Evolutionary conservation across 2,329 filamentous ascomycete species (phyloP), one percentile per base, ranked within the genome.

Genomic region (Colletotrichum truncatum): DNA sequence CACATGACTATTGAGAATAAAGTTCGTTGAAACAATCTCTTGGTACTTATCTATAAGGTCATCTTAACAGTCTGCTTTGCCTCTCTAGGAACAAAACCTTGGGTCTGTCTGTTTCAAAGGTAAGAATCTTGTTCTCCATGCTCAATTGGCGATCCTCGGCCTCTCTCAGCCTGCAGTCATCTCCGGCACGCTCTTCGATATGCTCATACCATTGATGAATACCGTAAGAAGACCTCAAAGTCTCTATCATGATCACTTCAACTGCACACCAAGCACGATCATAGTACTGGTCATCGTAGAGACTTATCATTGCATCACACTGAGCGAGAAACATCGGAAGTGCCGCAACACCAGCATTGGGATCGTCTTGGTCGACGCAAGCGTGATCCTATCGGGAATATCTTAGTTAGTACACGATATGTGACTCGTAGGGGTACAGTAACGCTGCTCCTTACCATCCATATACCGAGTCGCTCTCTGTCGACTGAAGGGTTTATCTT

Each of bases 261-360:
- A 78, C 73, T 2, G 70, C 73, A 67, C 78, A 80, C 78, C 79
- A 80, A 1, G 77, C 76, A 1, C 78, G 72, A 6, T 68, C 65
- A 66, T 77, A 75, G 67, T 80, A 80, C 1, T 56, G 21, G 4
- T 75, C 70, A 41, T 79, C 76, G 2, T 74, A 67, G 30, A 81
- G 71, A 46, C 78, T 80, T 67, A 81, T 77, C 49, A 80, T 70
- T 4, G 74, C 77, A 65, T 81, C 68, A 70, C 79, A 80, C 59
- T 80, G 77, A 2, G 75, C 69, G n/a, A 80, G 66, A 45, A 76
- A 73, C 64, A 81, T 70, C 10, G 76, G 78, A 11, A 81, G 71
- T 0, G 77, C 73, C 2, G 68, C 61, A 5, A 80, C 74, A 6
- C 79, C 78, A 4, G 67, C 58, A n/a, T 62, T 63, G 1, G 72